phyloP scores from a whole-genome alignment of 2,329 filamentous ascomycete genomes.

The Verticillium klebahnii region DNA sequence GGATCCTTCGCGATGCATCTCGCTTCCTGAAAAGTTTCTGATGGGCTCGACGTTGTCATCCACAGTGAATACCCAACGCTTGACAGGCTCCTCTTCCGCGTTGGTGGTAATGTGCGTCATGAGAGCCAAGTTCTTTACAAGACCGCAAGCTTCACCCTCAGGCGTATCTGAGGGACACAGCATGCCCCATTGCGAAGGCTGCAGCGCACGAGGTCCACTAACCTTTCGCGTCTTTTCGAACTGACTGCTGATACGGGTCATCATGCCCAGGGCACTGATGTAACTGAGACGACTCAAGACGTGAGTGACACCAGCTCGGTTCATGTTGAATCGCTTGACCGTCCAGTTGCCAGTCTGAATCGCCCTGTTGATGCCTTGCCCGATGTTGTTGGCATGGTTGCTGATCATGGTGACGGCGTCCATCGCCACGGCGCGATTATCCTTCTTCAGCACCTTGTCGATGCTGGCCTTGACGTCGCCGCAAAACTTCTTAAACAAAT shows the following conservation, averaged over 20 bases:
- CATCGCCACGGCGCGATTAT: constrained; percentile 80
- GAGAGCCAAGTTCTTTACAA: constrained; percentile 95
- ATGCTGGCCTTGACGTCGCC: constrained; percentile 86
- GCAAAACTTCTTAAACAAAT: constrained; percentile 95
- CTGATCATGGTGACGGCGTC: constrained; percentile 83
- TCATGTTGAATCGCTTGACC: constrained; percentile 98
- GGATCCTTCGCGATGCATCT: constrained; percentile 78
- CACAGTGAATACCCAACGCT: constrained; percentile 78
- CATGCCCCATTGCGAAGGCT: constrained; percentile 98
- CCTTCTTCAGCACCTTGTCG: constrained; percentile 93
- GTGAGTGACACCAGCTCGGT: constrained; percentile 92
- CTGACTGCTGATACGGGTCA: constrained; percentile 97
- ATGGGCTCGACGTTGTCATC: constrained; percentile 80
- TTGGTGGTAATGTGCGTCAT: constrained; percentile 99
- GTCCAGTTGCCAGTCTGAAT: constrained; percentile 98
- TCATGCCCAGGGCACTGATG: constrained; percentile 96
- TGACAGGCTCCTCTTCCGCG: constrained; percentile 86
- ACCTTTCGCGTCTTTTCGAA: constrained; percentile 99
- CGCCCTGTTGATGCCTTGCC: constrained; percentile 87
- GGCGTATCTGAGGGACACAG: constrained; percentile 95
- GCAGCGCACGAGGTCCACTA: constrained; percentile 87
- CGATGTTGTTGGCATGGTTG: constrained; percentile 82
- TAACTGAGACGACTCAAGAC: constrained; percentile 94
- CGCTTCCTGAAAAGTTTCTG: constrained; percentile 65
- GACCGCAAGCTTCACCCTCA: constrained; percentile 95